Percentiles rank a stretch among this genome's conserved stretches.
These are phyloP conservation scores for Hibiscus mutabilis DNA, from an alignment of 345 rosid genomes.

Conservation along the genomic window DNA sequence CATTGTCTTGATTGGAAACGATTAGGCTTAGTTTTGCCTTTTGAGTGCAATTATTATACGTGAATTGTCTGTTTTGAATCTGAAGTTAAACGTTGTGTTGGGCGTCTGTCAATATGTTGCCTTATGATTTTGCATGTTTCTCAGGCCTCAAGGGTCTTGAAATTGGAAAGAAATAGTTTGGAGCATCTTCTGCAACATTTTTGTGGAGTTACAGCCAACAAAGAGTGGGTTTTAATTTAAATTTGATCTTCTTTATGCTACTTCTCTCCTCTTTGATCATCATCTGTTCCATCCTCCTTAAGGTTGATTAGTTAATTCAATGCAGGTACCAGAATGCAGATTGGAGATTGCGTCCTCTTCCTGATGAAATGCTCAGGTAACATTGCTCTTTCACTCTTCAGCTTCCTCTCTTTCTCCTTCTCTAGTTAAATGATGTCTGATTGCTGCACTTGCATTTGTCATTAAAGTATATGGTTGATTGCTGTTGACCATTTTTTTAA, in stretches of 20 bases:
- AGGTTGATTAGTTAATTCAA: conserved; percentile 21
- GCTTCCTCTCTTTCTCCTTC: neutral
- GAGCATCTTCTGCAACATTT: conserved; percentile 67
- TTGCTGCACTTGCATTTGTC: neutral
- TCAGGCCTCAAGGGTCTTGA: conserved; percentile 87
- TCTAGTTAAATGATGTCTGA: neutral
- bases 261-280: conserved; percentile 2
- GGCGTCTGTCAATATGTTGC: neutral
- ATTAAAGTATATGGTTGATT: neutral
- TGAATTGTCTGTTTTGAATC: neutral
- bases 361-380: conserved; percentile 76
- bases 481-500: neutral
- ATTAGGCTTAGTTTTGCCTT: neutral
- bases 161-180: conserved; percentile 85
- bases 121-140: neutral
- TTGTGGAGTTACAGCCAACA: conserved; percentile 80
- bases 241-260: conserved; percentile 11
- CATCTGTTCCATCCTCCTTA: neutral
- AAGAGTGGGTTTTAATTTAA: conserved; percentile 48
- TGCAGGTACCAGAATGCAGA: conserved; percentile 95
- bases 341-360: conserved; percentile 95
- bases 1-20: neutral
- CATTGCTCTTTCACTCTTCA: neutral
- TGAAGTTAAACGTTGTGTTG: neutral
- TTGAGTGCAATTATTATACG: neutral